Evolutionary conservation across 2,329 filamentous ascomycete genomes (phyloP).

Genomic region (Cyphellophora attinorum): DNA sequence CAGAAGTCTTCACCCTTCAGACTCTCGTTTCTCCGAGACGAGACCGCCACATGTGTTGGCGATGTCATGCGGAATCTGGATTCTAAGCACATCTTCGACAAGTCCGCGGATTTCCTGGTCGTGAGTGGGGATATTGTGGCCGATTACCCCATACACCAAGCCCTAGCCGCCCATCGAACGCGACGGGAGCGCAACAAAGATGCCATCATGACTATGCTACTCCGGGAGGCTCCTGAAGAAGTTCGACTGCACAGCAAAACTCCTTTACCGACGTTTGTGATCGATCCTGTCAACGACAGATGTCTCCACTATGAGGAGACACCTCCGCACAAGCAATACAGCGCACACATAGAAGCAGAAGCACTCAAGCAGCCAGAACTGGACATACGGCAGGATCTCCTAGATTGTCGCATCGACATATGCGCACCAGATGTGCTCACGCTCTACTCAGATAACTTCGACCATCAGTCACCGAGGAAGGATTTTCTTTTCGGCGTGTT

Average conservation of each 20-base stretch:
- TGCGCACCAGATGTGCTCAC: slow-evolving; percentile 93
- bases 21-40: slow-evolving; percentile 71
- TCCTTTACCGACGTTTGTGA: slow-evolving; percentile 72
- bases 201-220: slow-evolving; percentile 93
- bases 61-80: slow-evolving; percentile 94
- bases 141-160: slow-evolving; percentile 74
- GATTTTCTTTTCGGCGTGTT: slow-evolving; percentile 87
- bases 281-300: slow-evolving; percentile 69
- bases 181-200: slow-evolving; percentile 78
- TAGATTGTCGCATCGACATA: slow-evolving; percentile 93
- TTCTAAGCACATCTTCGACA: slow-evolving; percentile 62
- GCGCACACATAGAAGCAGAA: slow-evolving; percentile 63
- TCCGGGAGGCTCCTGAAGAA: slow-evolving; percentile 63
- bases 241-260: slow-evolving; percentile 71
- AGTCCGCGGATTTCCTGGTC: slow-evolving; percentile 78
- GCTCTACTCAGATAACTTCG: slow-evolving; percentile 94
- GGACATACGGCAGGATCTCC: slow-evolving; percentile 75
- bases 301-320: slow-evolving; percentile 95
- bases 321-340: slow-evolving; percentile 22
- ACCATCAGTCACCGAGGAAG: slow-evolving; percentile 81
- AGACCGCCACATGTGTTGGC: slow-evolving; percentile 76
- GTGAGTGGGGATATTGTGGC: slow-evolving; percentile 90
- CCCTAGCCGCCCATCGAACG: slow-evolving; percentile 68
- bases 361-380: slow-evolving; percentile 69
- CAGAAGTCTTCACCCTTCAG: slow-evolving; percentile 69